Base-by-base conservation (phyloP, 352 stramenopile species). In the Phytopythium delawarense region DNA sequence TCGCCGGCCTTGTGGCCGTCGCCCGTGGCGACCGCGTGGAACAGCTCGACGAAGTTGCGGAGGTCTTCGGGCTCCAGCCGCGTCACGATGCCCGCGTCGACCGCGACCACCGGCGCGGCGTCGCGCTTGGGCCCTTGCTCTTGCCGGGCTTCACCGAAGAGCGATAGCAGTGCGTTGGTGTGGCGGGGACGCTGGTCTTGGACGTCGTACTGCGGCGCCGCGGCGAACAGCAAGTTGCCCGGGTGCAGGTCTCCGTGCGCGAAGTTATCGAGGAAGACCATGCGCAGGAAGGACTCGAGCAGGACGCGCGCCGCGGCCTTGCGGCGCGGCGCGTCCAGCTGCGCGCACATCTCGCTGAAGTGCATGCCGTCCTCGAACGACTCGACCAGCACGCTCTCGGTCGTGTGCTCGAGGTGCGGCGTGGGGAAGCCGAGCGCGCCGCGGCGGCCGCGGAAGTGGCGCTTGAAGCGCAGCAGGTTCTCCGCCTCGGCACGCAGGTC, bases 191-290 rank as follows among this genome's bases (percentile, higher is more conserved):
- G 20, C 23, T 34, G 18, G 23, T 52, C 45, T 0, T 28, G n/a
- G 7, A 1, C 25, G 4, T n/a, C 23, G 46, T 23, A 7, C 13
- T 21, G 16, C 56, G 12, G 25, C 9, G 2, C 53, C 18, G n/a
- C 21, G 4, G 48, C 50, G 35, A 94, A 90, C 28, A 97, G 74
- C 59, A 97, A 71, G 64, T 97, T 98, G 39, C 93, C 93, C 49
- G 91, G 91, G 66, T 98, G 93, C n/a, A 98, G 65, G 68, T 98
- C 92, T 40, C 88, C 87, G 57, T 98, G 91, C 15, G 94, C 85
- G 72, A 98, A 99, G 62, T 98, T 98, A 69, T 99, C 89, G 11
- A 97, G 73, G 52, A 99, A 98, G 0, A 98, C 91, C 96, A 99
- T 99, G 44, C 91, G 87, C 16, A 97, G 66, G 64, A 95, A 97